phyloP scores from a whole-genome alignment of 352 stramenopile genomes.

The Pythium utonaiense region DNA sequence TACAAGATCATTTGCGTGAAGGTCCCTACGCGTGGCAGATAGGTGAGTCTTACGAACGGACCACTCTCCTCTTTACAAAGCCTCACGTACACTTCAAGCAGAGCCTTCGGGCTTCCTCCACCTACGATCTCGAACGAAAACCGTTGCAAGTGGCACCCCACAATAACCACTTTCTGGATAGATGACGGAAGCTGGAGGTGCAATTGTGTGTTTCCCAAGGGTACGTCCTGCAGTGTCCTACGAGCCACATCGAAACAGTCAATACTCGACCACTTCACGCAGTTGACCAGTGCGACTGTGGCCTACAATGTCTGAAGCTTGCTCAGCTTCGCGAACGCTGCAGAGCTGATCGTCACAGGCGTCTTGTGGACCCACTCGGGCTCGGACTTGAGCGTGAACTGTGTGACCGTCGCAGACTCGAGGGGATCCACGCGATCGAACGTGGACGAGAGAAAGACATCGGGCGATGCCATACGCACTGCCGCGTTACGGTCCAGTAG shows the following conservation, averaged over 20 bases:
- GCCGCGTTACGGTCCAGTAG: background rate
- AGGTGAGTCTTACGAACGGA: background rate
- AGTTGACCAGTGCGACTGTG: no score
- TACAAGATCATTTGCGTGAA: constrained; percentile 38
- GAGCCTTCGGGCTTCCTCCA: constrained; percentile 18
- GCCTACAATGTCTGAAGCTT: constrained; percentile 44
- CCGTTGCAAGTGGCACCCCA: constrained; percentile 35
- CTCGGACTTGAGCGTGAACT: constrained; percentile 38
- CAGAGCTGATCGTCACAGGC: constrained; percentile 31
- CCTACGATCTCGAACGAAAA: constrained; percentile 42
- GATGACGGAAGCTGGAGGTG: constrained; percentile 42
- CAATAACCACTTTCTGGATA: constrained; percentile 44
- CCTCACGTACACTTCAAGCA: constrained; percentile 9
- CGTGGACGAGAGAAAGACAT: constrained; percentile 32
- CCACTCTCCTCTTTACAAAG: no score
- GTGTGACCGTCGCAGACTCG: constrained; percentile 32
- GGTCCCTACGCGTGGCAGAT: constrained; percentile 29
- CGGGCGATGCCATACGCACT: background rate
- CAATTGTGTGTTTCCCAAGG: constrained; percentile 28
- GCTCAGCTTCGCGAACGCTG: constrained; percentile 39
- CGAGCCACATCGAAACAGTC: background rate
- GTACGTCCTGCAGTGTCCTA: constrained; percentile 43
- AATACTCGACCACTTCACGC: background rate
- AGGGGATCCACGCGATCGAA: constrained; percentile 37
- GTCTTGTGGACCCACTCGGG: constrained; percentile 30